These are phyloP conservation scores for Phaeosphaeria sp. DNA, from an alignment of 2,329 filamentous ascomycete species.

Conservation along the genomic window DNA sequence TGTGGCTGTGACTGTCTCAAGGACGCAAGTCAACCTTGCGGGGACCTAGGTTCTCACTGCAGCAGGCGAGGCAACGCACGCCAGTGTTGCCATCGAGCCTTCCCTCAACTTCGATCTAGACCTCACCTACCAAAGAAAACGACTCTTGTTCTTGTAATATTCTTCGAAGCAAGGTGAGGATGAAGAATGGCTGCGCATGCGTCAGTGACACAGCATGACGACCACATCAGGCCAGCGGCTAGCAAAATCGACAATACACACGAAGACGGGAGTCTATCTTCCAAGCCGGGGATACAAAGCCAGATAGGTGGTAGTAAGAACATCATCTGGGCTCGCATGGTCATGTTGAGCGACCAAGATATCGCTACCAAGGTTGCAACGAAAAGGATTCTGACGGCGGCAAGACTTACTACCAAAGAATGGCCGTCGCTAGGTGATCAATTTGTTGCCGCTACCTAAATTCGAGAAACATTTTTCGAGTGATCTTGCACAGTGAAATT, in stretches of 20 bases:
- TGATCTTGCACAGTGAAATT: neutral
- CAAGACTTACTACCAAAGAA: neutral
- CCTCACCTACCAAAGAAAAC: neutral
- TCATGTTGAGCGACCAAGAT: neutral
- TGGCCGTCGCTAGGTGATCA: neutral
- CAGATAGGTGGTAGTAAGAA: neutral
- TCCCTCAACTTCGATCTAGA: neutral
- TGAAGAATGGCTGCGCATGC: neutral
- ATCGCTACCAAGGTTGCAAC: neutral
- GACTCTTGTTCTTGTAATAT: neutral
- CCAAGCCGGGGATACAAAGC: neutral
- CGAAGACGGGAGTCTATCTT: too few species aligned
- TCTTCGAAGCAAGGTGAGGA: neutral
- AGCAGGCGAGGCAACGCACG: too few species aligned
- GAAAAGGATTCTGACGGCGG: neutral
- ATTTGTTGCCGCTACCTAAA: neutral
- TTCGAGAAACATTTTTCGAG: neutral
- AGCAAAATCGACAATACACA: too few species aligned
- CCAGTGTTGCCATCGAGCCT: neutral
- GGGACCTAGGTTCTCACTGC: neutral
- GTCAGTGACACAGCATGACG: neutral
- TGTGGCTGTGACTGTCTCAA: neutral
- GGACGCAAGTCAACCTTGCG: neutral
- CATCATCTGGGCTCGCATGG: neutral
- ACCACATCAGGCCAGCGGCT: neutral